Conservation (phyloP, 1,284 basidiomycete species). For the Pascua guehoae region DNA sequence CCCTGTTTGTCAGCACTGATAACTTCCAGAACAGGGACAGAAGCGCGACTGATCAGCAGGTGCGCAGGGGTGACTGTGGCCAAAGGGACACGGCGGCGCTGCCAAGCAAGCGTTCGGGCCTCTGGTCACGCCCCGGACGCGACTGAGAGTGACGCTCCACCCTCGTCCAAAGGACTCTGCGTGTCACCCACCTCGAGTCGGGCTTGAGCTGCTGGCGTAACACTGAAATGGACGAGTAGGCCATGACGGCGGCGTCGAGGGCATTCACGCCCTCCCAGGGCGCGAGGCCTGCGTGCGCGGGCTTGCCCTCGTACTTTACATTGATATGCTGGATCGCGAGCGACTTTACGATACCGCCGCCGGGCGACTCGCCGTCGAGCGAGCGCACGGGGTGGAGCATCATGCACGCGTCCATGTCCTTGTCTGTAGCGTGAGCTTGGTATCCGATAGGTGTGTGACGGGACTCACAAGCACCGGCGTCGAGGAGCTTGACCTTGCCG, state of each 20-base stretch:
- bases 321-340: slow-evolving; percentile 6
- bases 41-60: too few species aligned
- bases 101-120: too few species aligned
- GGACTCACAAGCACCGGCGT: slow-evolving; percentile 35
- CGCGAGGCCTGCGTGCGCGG: slow-evolving; percentile 19
- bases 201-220: slow-evolving; percentile 47
- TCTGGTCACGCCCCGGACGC: too few species aligned
- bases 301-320: slow-evolving; percentile 15
- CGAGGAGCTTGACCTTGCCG: slow-evolving; percentile 52
- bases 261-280: slow-evolving; percentile 47
- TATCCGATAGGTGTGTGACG: too few species aligned
- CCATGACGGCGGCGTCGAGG: slow-evolving; percentile 50
- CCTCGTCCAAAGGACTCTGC: too few species aligned
- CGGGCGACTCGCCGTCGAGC: slow-evolving; percentile 55
- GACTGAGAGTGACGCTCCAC: too few species aligned
- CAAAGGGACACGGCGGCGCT: not conserved
- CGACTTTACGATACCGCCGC: slow-evolving; percentile 32
- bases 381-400: slow-evolving; percentile 49
- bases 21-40: not conserved
- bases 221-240: slow-evolving; percentile 48
- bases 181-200: not conserved
- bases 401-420: slow-evolving; percentile 25
- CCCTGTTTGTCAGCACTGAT: slow-evolving; percentile 25
- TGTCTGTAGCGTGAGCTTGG: slow-evolving; percentile 7
- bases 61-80: not conserved